Conservation (phyloP, 345 rosid species). For the Zanthoxylum bungeanum region DNA sequence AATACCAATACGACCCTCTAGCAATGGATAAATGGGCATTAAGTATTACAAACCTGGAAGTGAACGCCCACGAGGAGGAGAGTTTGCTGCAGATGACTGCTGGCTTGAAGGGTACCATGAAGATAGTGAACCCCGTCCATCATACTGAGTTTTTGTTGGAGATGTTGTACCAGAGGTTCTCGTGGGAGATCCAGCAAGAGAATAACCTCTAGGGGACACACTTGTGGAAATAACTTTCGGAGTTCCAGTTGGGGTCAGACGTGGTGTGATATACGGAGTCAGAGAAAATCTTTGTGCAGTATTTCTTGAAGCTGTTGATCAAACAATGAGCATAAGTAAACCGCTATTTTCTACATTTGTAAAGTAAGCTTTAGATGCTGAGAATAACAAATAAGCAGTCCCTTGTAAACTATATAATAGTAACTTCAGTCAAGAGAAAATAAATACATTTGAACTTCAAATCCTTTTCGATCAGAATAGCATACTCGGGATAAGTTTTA, state of each 20-base stretch:
- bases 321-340: constrained; percentile 16
- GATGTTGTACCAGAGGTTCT: constrained; percentile 62
- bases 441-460: no score
- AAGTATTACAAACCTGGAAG: constrained; percentile 52
- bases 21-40: background rate
- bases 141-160: constrained; percentile 60
- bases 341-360: background rate
- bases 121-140: constrained; percentile 40
- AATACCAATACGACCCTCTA: background rate
- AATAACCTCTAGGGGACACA: constrained; percentile 73
- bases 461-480: no score
- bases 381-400: constrained; percentile 18
- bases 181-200: constrained; percentile 67
- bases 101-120: constrained; percentile 93
- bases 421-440: constrained; percentile 43
- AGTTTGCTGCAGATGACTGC: constrained; percentile 84
- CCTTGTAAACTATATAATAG: constrained; percentile 11
- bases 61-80: constrained; percentile 82
- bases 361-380: constrained; percentile 1
- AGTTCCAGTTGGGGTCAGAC: constrained; percentile 76
- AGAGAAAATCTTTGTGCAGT: constrained; percentile 55
- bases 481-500: background rate
- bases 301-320: constrained; percentile 44
- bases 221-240: constrained; percentile 61
- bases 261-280: constrained; percentile 78